phyloP scores from a whole-genome alignment of 1,284 basidiomycete species.

The Sporisorium iseilematis-ciliati region DNA sequence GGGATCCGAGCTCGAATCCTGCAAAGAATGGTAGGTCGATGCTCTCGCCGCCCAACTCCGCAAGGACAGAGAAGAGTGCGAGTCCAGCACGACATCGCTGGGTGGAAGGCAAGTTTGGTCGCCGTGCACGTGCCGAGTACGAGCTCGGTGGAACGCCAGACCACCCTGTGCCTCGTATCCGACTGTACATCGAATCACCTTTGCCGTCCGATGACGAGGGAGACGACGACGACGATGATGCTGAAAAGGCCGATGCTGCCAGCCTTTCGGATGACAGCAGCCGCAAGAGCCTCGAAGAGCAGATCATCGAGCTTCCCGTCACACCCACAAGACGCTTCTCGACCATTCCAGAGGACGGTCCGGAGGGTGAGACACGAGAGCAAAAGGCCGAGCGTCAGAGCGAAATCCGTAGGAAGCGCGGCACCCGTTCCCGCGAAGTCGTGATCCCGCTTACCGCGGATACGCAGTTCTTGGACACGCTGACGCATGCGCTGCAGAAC shows the following conservation, averaged over 20 bases:
- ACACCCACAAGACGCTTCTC: conserved; percentile 31
- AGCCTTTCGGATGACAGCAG: conserved; percentile 41
- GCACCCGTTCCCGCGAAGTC: conserved; percentile 68
- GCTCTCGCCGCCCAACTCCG: conserved; percentile 14
- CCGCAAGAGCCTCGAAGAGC: conserved; percentile 45
- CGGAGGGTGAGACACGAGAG: conserved; percentile 47
- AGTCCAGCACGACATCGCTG: conserved; percentile 51
- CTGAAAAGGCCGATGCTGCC: conserved; percentile 11
- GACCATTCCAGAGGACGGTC: conserved; percentile 48
- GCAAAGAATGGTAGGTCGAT: conserved; percentile 6
- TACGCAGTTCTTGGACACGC: conserved; percentile 82
- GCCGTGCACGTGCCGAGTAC: conserved; percentile 70
- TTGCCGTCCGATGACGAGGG: conserved; percentile 57
- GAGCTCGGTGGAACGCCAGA: conserved; percentile 70
- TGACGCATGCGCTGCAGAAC: conserved; percentile 79
- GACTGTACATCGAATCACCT: conserved; percentile 66
- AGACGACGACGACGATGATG: conserved; percentile 37
- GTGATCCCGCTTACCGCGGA: conserved; percentile 86
- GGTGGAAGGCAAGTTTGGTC: conserved; percentile 63
- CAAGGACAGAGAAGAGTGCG: conserved; percentile 19
- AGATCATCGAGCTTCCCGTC: conserved; percentile 48
- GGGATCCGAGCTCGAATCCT: conserved; percentile 35
- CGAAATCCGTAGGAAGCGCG: conserved; percentile 44
- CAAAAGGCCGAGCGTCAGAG: conserved; percentile 43
- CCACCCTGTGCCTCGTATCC: conserved; percentile 69